Evolutionary conservation across 441 rosid species (phyloP).

Genomic region (Aleurites moluccanus): DNA sequence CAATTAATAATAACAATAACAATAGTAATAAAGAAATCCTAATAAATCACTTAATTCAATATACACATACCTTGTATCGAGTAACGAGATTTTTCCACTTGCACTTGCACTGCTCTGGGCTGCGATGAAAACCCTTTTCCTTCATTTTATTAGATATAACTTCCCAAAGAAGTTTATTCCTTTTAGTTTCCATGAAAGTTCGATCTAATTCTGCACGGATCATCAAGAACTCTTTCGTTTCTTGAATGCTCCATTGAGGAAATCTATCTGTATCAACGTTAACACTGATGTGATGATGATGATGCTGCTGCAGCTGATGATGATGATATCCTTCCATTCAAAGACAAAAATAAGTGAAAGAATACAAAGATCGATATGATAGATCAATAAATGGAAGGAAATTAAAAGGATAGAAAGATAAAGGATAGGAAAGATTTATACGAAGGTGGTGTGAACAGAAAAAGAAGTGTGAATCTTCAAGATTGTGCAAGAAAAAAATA

Average conservation of each 20-base stretch:
- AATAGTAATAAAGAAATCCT: not conserved
- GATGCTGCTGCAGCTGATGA: constrained; percentile 42
- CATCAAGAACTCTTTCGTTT: constrained; percentile 74
- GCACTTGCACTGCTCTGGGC: constrained; percentile 99
- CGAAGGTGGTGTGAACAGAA: constrained; percentile 41
- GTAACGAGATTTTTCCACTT: constrained; percentile 98
- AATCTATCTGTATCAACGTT: constrained; percentile 68
- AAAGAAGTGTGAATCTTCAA: constrained; percentile 59
- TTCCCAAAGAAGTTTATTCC: constrained; percentile 92
- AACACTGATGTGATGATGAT: constrained; percentile 40
- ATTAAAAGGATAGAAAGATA: constrained; percentile 23
- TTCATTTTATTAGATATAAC: constrained; percentile 70
- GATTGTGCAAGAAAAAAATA: constrained; percentile 13
- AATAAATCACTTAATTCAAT: no score
- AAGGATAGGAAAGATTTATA: constrained; percentile 30
- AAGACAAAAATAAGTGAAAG: constrained; percentile 1
- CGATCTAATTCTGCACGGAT: constrained; percentile 83
- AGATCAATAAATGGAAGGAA: constrained; percentile 17
- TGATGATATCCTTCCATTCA: constrained; percentile 59
- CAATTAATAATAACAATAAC: not conserved
- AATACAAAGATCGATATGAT: constrained; percentile 20
- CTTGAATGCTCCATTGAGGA: constrained; percentile 94
- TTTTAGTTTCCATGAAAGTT: constrained; percentile 88
- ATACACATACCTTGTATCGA: constrained; percentile 64
- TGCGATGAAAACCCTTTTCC: constrained; percentile 78